Evolutionary conservation across 305 asterid genomes (phyloP), one percentile per base, ranked within the genome.

Genomic region (Solanum chacoense): DNA sequence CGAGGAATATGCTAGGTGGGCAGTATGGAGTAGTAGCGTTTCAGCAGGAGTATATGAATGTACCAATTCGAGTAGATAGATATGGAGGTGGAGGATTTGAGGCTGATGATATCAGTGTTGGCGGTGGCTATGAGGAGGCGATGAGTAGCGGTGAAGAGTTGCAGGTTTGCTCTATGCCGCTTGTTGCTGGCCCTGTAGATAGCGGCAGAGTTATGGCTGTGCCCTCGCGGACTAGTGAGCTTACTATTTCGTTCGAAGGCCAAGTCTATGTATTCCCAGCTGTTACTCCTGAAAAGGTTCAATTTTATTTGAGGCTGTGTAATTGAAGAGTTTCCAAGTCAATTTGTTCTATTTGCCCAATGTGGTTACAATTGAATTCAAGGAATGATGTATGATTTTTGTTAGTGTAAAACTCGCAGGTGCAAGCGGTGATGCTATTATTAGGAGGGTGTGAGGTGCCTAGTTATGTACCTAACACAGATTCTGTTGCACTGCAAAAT

Each of bases 341-440:
- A 78, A 78, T 78, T 78, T 77, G 59, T 36, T 77, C 84, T 77
- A 11, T 36, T n/a, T 78, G 20, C 34, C 34, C 84, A 36, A 83
- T 50, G 86, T 45, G 42, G 7, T 50, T 7, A 50, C 42, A 50
- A 22, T 31, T 50, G 87, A 50, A 50, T 50, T 83, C 16, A 20
- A 20, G 73, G 34, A 81, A 18, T 18, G 11, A 29, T 28, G 12
- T 11, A 28, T 45, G 26, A 10, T 45, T 10, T 50, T 59, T 74
- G 59, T 72, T n/a, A 38, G 67, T 69, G 73, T 89, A 87, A 69
- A 83, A 89, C 78, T 89, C 89, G 67, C 93, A 95, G 98, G 98
- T 94, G 90, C 98, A 94, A 93, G 98, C 97, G 67, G 98, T 94
- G 74, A 95, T 95, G 73, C 92, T 95, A 86, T 87, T 94, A 11